These are phyloP conservation scores for Maudiozyma turicensis DNA, from an alignment of 805 yeast genomes.

Conservation along the genomic window DNA sequence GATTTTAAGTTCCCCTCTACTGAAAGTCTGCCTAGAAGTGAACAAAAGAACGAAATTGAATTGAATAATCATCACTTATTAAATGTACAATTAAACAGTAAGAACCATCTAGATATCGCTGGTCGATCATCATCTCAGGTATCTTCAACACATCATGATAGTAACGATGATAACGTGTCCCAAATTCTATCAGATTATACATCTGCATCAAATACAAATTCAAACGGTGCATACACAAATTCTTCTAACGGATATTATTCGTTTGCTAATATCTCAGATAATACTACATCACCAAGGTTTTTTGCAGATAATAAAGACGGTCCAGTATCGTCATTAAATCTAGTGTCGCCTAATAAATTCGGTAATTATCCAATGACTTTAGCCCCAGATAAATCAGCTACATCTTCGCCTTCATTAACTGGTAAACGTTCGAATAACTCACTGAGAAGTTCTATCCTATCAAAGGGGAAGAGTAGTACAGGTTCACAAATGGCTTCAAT, in stretches of 20 bases:
- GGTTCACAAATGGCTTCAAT: conserved; percentile 11
- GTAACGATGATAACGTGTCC: conserved; percentile 16
- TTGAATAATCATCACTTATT: conserved; percentile 24
- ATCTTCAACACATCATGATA: neutral
- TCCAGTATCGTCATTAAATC: neutral
- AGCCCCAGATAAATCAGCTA: conserved; percentile 12
- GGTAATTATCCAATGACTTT: conserved; percentile 12
- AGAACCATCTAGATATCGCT: neutral
- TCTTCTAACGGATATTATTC: conserved; percentile 28
- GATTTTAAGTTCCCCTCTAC: conserved; percentile 32
- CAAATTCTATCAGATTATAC: conserved; percentile 27
- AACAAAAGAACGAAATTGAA: conserved; percentile 12
- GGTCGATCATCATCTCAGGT: neutral
- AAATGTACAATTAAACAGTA: conserved; percentile 12
- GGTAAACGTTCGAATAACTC: neutral
- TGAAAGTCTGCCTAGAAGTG: conserved; percentile 13
- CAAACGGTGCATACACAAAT: conserved; percentile 14
- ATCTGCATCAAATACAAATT: conserved; percentile 8
- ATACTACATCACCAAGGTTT: conserved; percentile 23
- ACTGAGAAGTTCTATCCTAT: conserved; percentile 1
- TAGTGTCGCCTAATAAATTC: neutral
- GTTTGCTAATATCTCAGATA: conserved; percentile 31
- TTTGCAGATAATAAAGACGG: conserved; percentile 3
- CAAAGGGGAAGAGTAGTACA: neutral
- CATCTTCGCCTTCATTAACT: neutral